Conservation (phyloP, 306 rosid genomes). For the Trifolium repens region DNA sequence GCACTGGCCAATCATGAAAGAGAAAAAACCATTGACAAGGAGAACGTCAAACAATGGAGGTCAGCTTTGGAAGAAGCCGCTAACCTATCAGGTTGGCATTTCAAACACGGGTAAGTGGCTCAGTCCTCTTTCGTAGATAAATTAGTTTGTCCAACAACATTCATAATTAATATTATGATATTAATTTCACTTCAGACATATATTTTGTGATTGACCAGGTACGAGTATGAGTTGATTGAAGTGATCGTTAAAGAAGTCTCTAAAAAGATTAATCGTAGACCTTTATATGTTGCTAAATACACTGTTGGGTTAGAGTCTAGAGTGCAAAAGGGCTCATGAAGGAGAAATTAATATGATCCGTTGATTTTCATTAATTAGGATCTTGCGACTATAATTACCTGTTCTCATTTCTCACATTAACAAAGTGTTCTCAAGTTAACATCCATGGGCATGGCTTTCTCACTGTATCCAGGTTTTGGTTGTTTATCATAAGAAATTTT, state of each 20-base stretch:
- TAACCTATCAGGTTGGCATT: neutral
- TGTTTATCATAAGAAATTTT: too few species aligned
- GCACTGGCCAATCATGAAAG: neutral
- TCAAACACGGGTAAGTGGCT: neutral
- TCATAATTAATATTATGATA: neutral
- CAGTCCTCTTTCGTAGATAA: too few species aligned
- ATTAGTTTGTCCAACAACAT: too few species aligned
- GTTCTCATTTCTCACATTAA: too few species aligned
- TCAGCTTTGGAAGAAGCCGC: neutral
- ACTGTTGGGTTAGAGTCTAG: neutral
- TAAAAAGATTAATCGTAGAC: neutral
- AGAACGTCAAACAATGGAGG: neutral
- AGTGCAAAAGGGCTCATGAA: neutral
- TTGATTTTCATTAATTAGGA: too few species aligned
- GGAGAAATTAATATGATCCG: too few species aligned
- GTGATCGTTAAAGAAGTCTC: neutral
- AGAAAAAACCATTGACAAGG: neutral
- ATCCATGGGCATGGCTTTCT: too few species aligned
- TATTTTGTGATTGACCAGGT: neutral
- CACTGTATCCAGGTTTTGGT: too few species aligned
- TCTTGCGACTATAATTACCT: too few species aligned
- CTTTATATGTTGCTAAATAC: neutral
- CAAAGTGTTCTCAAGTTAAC: too few species aligned
- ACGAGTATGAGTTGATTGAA: neutral
- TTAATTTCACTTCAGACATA: neutral